Evolutionary conservation across 2,329 filamentous ascomycete species (phyloP), one percentile per base, ranked within the genome.

Genomic region (Cladophialophora immunda): DNA sequence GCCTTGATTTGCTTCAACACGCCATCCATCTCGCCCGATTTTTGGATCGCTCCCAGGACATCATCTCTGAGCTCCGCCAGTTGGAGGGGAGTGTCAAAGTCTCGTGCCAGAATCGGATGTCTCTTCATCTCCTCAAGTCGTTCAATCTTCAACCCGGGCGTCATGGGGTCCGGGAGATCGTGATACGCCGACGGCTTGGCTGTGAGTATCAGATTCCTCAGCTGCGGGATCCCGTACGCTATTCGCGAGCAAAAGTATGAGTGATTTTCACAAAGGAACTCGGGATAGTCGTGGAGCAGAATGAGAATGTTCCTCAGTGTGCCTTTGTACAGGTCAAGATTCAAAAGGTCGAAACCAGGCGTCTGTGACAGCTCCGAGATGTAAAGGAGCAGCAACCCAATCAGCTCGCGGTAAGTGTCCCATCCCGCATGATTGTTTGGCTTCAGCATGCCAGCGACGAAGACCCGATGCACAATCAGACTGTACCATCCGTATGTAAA

Each of bases 241-340:
- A 98, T 90, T 74, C 88, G 89, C 73, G 91, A 90, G 80, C 90
- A 93, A 60, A 99, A 87, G 72, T 89, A 87, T 72, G 92, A 88
- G 76, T 97, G 92, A 77, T 97, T 93, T 73, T 94, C 92, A 5
- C 92, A 91, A 50, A 99, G 81, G 78, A 97, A 99, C 64, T 97
- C 93, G 0, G 94, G 92, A 79, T 93, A 98, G 78, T 99, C 95
- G 76, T 98, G 95, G 72, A 97, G 92, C 61, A 99, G 82, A 60
- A 97, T 86, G 36, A 97, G 82, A 62, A 98, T 81, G 67, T 97
- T 87, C 75, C 96, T 93, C 56, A 97, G 82, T 1, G 92, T 88
- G 8, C 90, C 93, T 68, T 92, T 90, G 78, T 97, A 97, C 68
- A 97, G 87, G 62, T 94, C 92, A 76, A 92, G 94, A 36, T 90